These are phyloP conservation scores for Scheffersomyces stipitis DNA, from an alignment of 805 yeast species.

Conservation along the genomic window DNA sequence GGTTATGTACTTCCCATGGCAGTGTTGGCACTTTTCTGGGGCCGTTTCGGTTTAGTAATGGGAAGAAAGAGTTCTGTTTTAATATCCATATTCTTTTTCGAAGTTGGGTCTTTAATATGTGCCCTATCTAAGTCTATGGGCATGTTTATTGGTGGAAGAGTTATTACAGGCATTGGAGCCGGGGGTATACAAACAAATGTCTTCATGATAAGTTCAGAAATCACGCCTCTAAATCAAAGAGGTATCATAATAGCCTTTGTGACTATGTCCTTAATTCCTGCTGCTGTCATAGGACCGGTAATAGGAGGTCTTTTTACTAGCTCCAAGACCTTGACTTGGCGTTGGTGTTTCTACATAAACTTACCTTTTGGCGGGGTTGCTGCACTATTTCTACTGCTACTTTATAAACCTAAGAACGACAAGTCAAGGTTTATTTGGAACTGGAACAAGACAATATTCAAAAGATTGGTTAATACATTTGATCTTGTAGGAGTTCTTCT, in stretches of 20 bases:
- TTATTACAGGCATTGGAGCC: slow-evolving; percentile 23
- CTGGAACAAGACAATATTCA: too few relatives aligned
- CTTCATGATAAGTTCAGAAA: slow-evolving; percentile 16
- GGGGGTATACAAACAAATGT: slow-evolving; percentile 21
- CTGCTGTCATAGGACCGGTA: slow-evolving; percentile 18
- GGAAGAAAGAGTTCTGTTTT: slow-evolving; percentile 20
- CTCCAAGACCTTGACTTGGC: too few relatives aligned
- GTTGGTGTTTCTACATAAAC: slow-evolving; percentile 26
- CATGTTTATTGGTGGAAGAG: slow-evolving; percentile 26
- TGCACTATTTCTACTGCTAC: too few relatives aligned
- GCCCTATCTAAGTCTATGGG: slow-evolving; percentile 19
- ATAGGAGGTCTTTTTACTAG: slow-evolving; percentile 18
- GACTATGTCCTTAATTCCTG: slow-evolving; percentile 14
- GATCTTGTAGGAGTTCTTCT: too few relatives aligned
- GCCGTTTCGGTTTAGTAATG: slow-evolving; percentile 20
- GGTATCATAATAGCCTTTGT: slow-evolving; percentile 15
- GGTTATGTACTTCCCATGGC: slow-evolving; percentile 23
- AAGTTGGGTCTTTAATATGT: slow-evolving; percentile 20
- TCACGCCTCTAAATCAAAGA: slow-evolving; percentile 11
- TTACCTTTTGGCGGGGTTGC: slow-evolving; percentile 24
- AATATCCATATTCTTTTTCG: slow-evolving; percentile 17
- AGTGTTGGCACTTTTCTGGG: slow-evolving; percentile 19
- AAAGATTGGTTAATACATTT: too few relatives aligned
- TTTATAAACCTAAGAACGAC: too few relatives aligned
- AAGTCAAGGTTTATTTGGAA: too few relatives aligned